Conservation (phyloP, 2,329 filamentous ascomycete species). For the Phialocephala subalpina region DNA sequence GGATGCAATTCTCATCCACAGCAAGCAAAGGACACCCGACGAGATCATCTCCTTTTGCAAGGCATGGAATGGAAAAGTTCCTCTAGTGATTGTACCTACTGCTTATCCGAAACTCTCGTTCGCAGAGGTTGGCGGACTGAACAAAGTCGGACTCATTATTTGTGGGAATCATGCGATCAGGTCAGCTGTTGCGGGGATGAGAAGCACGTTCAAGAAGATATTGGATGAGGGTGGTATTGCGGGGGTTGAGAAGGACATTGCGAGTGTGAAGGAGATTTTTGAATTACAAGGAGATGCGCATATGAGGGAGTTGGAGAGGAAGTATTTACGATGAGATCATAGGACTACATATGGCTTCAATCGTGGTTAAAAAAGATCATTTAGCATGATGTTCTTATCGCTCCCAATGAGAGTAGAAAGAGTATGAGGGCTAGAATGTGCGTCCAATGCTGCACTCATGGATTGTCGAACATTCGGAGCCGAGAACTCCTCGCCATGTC, state of each 20-base stretch:
- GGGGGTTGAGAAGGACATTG: background rate
- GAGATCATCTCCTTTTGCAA: background rate
- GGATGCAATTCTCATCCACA: background rate
- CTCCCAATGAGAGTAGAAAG: too few species aligned
- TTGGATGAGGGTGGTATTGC: background rate
- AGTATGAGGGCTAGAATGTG: too few species aligned
- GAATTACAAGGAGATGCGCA: background rate
- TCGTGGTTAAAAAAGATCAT: too few species aligned
- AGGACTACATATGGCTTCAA: too few species aligned
- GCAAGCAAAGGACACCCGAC: background rate
- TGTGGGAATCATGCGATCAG: background rate
- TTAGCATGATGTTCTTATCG: too few species aligned
- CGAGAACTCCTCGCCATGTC: too few species aligned
- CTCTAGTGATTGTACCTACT: background rate
- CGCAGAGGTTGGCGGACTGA: background rate
- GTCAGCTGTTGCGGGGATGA: background rate
- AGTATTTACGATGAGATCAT: background rate
- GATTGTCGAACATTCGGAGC: too few species aligned
- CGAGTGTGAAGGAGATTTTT: background rate
- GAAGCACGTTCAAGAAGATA: background rate
- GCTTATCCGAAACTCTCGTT: background rate
- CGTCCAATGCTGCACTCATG: too few species aligned
- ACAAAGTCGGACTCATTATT: background rate
- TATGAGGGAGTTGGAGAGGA: slow-evolving; percentile 1
- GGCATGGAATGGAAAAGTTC: background rate